Conservation (phyloP, 2,329 filamentous ascomycete species). For the Pseudofabraea citricarpa region DNA sequence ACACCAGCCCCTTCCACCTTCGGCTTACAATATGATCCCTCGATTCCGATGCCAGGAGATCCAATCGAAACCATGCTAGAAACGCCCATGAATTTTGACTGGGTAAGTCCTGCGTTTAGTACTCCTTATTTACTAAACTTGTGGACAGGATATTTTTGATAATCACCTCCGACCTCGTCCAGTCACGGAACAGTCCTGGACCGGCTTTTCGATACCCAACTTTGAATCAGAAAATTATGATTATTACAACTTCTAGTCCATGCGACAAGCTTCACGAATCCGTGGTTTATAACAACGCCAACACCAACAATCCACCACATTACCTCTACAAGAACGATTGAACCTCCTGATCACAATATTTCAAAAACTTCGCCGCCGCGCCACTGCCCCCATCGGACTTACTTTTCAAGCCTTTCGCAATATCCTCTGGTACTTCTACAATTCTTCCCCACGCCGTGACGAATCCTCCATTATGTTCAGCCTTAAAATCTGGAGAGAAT, state of each 20-base stretch:
- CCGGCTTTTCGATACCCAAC: constrained; percentile 5
- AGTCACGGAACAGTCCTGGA: constrained; percentile 8
- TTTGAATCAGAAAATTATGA: constrained; percentile 5
- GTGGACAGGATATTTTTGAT: constrained; percentile 15
- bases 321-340: constrained; percentile 11
- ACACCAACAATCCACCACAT: constrained; percentile 3
- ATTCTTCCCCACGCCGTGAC: constrained; percentile 38
- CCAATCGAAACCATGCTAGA: constrained; percentile 13
- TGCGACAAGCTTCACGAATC: no score
- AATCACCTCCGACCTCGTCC: constrained; percentile 10
- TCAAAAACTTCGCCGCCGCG: constrained; percentile 27
- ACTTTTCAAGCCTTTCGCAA: constrained; percentile 17
- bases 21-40: no score
- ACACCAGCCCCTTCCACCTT: no score
- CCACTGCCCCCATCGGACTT: constrained; percentile 24
- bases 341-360: constrained; percentile 29
- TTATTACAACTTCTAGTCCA: constrained; percentile 6
- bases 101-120: constrained; percentile 12
- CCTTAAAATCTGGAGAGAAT: constrained; percentile 27
- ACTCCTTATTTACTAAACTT: no score
- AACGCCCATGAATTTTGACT: constrained; percentile 17
- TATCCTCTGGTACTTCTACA: constrained; percentile 11
- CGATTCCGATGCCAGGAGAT: no score
- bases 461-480: constrained; percentile 30
- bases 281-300: no score